Percentiles rank a stretch among this genome's conserved stretches.
phyloP scores from a whole-genome alignment of 768 basidiomycete species.

The Calocera viscosa region DNA sequence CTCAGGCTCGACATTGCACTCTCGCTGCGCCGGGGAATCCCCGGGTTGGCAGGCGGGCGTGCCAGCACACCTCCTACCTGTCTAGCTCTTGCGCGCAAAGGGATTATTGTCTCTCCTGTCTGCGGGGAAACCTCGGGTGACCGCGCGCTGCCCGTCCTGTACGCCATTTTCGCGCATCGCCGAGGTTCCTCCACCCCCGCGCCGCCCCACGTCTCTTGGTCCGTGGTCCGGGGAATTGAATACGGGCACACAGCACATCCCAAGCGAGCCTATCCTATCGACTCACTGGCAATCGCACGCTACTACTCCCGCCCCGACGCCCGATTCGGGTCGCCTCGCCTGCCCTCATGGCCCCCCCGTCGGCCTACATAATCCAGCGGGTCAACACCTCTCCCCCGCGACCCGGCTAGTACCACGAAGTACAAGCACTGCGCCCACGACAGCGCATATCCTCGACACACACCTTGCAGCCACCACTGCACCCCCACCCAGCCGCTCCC shows the following conservation, averaged over 20 bases:
- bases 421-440: neutral
- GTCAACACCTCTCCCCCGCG: neutral
- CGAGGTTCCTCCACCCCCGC: conserved; percentile 3
- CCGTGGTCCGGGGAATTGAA: too few relatives aligned
- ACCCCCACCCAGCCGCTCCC: neutral
- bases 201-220: too few relatives aligned
- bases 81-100: too few relatives aligned
- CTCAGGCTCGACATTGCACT: neutral
- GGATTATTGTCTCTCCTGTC: neutral
- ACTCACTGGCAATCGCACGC: too few relatives aligned
- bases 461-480: neutral
- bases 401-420: too few relatives aligned
- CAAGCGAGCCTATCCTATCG: too few relatives aligned
- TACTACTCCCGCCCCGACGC: neutral
- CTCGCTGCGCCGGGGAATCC: neutral
- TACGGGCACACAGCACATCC: too few relatives aligned
- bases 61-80: too few relatives aligned
- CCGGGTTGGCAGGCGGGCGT: neutral
- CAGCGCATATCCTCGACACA: neutral
- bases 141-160: too few relatives aligned
- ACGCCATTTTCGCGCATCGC: neutral
- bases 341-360: too few relatives aligned
- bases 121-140: neutral
- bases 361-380: neutral
- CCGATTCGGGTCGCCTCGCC: too few relatives aligned